Base-by-base conservation (phyloP, 2,329 filamentous ascomycete species). In the Talaromyces sp. region DNA sequence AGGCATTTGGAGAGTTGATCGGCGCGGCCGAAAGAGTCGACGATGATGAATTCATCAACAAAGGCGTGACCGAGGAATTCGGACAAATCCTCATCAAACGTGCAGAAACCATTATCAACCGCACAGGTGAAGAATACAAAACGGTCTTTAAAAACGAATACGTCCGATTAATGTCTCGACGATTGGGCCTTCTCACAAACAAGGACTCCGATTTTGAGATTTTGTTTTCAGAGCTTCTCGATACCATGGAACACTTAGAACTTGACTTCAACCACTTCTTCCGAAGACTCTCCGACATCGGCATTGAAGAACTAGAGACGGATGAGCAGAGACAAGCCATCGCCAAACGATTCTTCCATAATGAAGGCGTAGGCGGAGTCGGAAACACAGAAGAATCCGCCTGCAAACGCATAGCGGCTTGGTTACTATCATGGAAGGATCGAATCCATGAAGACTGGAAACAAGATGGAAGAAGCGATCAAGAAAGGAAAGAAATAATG, bases 251-350 rank as follows among this genome's bases (percentile, higher is more conserved):
- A 70, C 82, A 83, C 1, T 77, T 92, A 17, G 89, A 95, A 68
- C 77, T 99, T 2, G 94, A 99, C 71, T 99, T 97, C 73, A 90
- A 96, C 69, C 89, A 95, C 67, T 94, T 95, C 70, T 97, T 97
- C 81, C 84, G 95, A 39, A 83, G 87, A 8, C 78, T 99, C 0
- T 88, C 87, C 54, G 74, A 76, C 19, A 68, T 96, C 17, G 81
- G 76, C 33, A 61, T 91, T 1, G 73, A 74, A 0, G 83, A 89
- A 4, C 69, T 96, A 6, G 81, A 83, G 28, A 88, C 84, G 0
- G 81, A 87, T 25, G 82, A 87, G 19, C 76, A 80, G 50, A 78
- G 90, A 54, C 81, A 81, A 61, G 79, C 85, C n/a, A 77, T 80
- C 8, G 89, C 92, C 0, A 79, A 80, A 0, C 71, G 84, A 0